Percentiles rank a stretch among this genome's conserved stretches.
Evolutionary conservation across 139 green algal species (phyloP).

Genomic region (Micractinium conductrix): DNA sequence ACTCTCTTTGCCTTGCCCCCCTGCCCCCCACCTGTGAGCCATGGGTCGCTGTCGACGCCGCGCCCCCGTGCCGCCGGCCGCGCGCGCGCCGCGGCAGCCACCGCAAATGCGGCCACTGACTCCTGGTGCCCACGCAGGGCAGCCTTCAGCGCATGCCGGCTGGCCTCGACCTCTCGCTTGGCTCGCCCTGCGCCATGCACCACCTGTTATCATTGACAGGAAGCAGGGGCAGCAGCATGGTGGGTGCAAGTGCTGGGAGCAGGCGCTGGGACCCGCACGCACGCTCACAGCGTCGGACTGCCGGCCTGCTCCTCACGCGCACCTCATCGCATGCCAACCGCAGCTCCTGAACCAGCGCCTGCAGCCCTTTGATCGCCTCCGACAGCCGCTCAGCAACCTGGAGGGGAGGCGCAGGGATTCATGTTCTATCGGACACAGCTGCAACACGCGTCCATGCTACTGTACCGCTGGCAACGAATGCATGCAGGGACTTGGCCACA

Average conservation of each 20-base stretch:
- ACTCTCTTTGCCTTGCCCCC: not conserved
- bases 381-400: constrained; percentile 21
- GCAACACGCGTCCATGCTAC: not conserved
- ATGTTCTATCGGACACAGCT: not conserved
- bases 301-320: too few relatives aligned
- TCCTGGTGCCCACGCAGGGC: constrained; percentile 42
- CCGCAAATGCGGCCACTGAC: constrained; percentile 35
- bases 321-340: constrained; percentile 18
- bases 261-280: too few relatives aligned
- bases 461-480: not conserved
- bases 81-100: constrained; percentile 12
- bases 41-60: constrained; percentile 65
- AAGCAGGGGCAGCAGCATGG: too few relatives aligned
- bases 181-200: constrained; percentile 14
- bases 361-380: constrained; percentile 8
- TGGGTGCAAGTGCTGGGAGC: too few relatives aligned
- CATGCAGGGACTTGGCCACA: not conserved
- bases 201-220: too few relatives aligned
- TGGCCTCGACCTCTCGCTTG: constrained; percentile 42
- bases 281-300: too few relatives aligned
- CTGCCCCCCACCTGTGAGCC: constrained; percentile 47
- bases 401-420: not conserved
- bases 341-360: constrained; percentile 15
- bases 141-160: constrained; percentile 37
- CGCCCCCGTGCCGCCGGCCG: constrained; percentile 13